Evolutionary conservation across 257 asterid genomes (phyloP).

Genomic region (Solanum infundibuliforme): DNA sequence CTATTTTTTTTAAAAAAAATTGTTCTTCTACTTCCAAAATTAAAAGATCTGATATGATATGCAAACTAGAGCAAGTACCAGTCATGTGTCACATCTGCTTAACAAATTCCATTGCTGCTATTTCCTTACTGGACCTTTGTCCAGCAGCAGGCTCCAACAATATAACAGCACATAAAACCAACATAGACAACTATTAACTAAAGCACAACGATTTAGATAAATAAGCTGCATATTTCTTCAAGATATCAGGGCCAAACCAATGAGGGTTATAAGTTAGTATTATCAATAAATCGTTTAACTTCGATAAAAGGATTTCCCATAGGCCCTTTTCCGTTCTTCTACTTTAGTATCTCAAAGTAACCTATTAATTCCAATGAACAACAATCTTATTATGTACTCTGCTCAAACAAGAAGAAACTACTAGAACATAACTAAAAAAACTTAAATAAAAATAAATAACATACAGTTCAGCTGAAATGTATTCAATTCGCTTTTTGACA

Average conservation of each 20-base stretch:
- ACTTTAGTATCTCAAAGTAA: not conserved
- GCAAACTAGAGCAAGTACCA: not conserved
- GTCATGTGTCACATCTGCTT: not conserved
- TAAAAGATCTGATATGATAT: not conserved
- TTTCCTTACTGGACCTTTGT: not conserved
- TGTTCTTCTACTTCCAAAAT: not conserved
- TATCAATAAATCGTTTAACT: not conserved
- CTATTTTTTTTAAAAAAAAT: not conserved
- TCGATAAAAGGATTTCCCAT: not conserved
- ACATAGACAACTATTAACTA: not conserved
- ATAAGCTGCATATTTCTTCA: not conserved
- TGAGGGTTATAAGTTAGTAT: not conserved
- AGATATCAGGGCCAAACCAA: not conserved
- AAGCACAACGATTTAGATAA: not conserved
- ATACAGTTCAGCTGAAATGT: conserved; percentile 89
- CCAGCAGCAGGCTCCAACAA: not conserved
- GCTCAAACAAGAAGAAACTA: not conserved
- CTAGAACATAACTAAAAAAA: not conserved
- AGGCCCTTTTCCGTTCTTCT: not conserved
- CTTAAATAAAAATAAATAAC: conserved; percentile 2
- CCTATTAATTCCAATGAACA: not conserved
- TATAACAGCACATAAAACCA: not conserved
- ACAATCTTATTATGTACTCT: not conserved
- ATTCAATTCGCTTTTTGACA: conserved; percentile 87
- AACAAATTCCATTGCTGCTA: not conserved